phyloP scores from a whole-genome alignment of 2,329 filamentous ascomycete genomes.

The Colletotrichum orbiculare region DNA sequence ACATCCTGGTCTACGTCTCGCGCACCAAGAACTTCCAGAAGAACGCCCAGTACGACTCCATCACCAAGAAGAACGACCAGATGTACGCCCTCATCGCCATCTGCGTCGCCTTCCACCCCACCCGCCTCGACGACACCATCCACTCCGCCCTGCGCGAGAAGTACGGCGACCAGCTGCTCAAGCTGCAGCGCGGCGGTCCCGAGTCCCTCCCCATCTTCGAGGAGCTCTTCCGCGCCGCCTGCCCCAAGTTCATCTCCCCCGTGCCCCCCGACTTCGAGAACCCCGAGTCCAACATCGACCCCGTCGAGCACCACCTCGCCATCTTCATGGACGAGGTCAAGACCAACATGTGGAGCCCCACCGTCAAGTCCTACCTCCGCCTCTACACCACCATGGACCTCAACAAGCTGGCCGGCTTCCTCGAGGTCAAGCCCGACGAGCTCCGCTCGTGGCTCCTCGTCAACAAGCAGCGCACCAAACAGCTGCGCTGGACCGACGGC shows the following conservation, averaged over 20 bases:
- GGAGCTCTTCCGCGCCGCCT: slow-evolving; percentile 97
- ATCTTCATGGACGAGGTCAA: slow-evolving; percentile 99
- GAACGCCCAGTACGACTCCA: slow-evolving; percentile 97
- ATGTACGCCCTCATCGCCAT: slow-evolving; percentile 99
- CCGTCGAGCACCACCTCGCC: slow-evolving; percentile 94
- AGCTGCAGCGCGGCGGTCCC: slow-evolving; percentile 94
- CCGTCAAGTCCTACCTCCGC: slow-evolving; percentile 97
- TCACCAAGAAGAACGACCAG: slow-evolving; percentile 99
- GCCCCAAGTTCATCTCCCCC: slow-evolving; percentile 99
- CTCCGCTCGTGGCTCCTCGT: slow-evolving; percentile 93
- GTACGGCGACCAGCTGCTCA: slow-evolving; percentile 97
- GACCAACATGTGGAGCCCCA: slow-evolving; percentile 98
- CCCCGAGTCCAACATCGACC: slow-evolving; percentile 94
- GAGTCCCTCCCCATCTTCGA: slow-evolving; percentile 97
- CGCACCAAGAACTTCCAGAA: slow-evolving; percentile 99
- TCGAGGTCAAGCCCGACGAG: slow-evolving; percentile 97
- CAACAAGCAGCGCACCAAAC: slow-evolving; percentile 98
- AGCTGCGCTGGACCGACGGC: slow-evolving; percentile 91
- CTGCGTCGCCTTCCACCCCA: slow-evolving; percentile 98
- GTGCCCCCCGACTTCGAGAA: slow-evolving; percentile 98
- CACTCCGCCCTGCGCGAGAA: slow-evolving; percentile 98
- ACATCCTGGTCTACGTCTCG: slow-evolving; percentile 98
- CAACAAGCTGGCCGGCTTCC: slow-evolving; percentile 96
- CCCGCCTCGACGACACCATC: slow-evolving; percentile 97
- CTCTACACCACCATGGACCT: slow-evolving; percentile 99